These are phyloP conservation scores for Galerina marginata DNA, from an alignment of 768 basidiomycete genomes.

Conservation along the genomic window DNA sequence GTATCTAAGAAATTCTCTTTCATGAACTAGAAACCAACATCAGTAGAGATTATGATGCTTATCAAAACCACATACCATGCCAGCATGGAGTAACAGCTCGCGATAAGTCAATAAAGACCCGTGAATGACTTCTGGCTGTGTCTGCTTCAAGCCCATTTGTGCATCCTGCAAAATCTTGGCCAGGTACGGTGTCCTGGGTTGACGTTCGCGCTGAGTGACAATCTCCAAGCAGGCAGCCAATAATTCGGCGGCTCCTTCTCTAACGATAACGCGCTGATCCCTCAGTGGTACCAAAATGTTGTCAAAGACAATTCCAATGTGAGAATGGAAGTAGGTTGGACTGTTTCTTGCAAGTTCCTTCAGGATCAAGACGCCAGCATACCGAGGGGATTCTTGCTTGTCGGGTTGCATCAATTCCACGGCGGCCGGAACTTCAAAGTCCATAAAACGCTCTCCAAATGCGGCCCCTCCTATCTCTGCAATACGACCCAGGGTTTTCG, in stretches of 20 bases:
- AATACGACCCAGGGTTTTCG: constrained; percentile 90
- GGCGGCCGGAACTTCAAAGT: constrained; percentile 84
- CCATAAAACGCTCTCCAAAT: constrained; percentile 90
- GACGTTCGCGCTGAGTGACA: constrained; percentile 74
- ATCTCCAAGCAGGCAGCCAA: constrained; percentile 94
- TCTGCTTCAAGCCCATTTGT: constrained; percentile 78
- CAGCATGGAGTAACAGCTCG: constrained; percentile 90
- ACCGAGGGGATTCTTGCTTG: constrained; percentile 83
- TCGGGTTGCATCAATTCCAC: constrained; percentile 82
- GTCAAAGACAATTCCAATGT: constrained; percentile 88
- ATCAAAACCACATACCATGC: constrained; percentile 67
- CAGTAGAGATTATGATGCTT: background rate
- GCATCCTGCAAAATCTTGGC: constrained; percentile 89
- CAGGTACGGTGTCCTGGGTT: constrained; percentile 68
- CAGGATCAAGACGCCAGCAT: constrained; percentile 92
- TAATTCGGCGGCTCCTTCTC: constrained; percentile 92
- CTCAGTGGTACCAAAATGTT: constrained; percentile 91
- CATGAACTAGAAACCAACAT: constrained; percentile 68
- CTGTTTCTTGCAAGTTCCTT: constrained; percentile 93
- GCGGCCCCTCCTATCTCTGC: constrained; percentile 81
- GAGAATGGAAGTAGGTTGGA: constrained; percentile 84
- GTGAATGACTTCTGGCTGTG: constrained; percentile 88
- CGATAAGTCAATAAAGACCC: constrained; percentile 92
- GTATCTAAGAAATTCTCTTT: constrained; percentile 84
- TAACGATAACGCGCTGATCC: constrained; percentile 87